Evolutionary conservation across 2,329 filamentous ascomycete species (phyloP), one percentile per base, ranked within the genome.

Genomic region (Trichoderma cornu-damae): DNA sequence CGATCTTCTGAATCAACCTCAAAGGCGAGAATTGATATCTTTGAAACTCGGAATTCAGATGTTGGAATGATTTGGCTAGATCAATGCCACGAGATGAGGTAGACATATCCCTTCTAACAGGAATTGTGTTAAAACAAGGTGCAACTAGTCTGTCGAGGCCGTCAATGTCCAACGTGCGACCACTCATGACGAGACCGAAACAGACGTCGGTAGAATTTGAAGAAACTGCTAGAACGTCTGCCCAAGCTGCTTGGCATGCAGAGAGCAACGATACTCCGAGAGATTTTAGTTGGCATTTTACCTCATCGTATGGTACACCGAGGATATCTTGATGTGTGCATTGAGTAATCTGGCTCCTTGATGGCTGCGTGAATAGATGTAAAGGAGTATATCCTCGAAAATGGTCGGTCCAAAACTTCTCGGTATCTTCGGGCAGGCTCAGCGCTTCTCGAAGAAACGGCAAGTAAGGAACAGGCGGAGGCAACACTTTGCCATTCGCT

Each of bases 61-160:
- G 70, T 51, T 91, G 86, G 2, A 90, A 76, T 2, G 73, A 68
- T 57, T 79, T 81, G 24, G 87, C 72, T 9, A 91, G 67, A 4
- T 85, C 79, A 0, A 77, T 64, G 57, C 85, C 84, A 14, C 77
- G 79, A 1, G 69, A 73, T 2, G 68, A 68, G 2, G 67, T 67
- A 1, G 77, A 71, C 8, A 88, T 60, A 30, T 83, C 72, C 14
- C 84, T 72, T 24, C 90, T 81, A 1, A 91, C 67, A 0, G 92
- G 90, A 11, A 96, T 72, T 0, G 92, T 96, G 67, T 96, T 96
- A 77, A 96, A 96, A 68, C 90, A 96, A 0, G 92, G 92, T 0
- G 89, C 90, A n/a, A 95, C 82, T 5, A 96, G 79, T 3, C 79
- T 76, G 35, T 92, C 85, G 9, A 93, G 75, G 0, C 80, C 81